Evolutionary conservation across 2,329 filamentous ascomycete genomes (phyloP).

Genomic region (Diaporthe aspalathi): DNA sequence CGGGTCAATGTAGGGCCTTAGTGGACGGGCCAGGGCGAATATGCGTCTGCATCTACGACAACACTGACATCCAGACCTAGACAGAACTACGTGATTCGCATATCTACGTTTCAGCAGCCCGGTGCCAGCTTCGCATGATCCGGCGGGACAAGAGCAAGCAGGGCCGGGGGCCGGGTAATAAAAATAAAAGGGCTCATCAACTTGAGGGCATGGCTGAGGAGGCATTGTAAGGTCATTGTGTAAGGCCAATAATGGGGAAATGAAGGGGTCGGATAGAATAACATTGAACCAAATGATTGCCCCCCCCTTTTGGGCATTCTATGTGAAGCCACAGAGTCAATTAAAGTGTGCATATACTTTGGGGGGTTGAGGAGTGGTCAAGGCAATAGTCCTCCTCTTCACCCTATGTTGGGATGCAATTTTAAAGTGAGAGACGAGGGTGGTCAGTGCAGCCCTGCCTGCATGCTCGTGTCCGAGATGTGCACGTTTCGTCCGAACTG

Average conservation of each 20-base stretch:
- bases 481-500: conserved; percentile 9
- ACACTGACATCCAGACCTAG: neutral
- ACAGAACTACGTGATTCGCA: neutral
- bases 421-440: conserved; percentile 6
- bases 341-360: neutral
- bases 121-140: neutral
- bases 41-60: neutral
- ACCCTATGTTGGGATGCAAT: conserved; percentile 22
- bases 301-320: conserved; percentile 8
- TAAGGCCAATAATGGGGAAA: conserved; percentile 5
- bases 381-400: conserved; percentile 1
- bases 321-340: conserved; percentile 1
- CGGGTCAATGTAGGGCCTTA: conserved; percentile 48
- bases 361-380: neutral
- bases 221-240: neutral
- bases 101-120: too few species aligned
- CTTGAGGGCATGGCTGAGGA: neutral
- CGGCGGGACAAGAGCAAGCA: neutral
- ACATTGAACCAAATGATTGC: conserved; percentile 16
- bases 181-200: neutral
- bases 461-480: neutral
- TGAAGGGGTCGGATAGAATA: conserved; percentile 11
- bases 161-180: neutral
- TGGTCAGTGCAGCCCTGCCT: conserved; percentile 9
- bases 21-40: neutral